Percentiles rank a stretch among this genome's conserved stretches.
Conservation (phyloP, 768 basidiomycete species). For the Russula virescens region DNA sequence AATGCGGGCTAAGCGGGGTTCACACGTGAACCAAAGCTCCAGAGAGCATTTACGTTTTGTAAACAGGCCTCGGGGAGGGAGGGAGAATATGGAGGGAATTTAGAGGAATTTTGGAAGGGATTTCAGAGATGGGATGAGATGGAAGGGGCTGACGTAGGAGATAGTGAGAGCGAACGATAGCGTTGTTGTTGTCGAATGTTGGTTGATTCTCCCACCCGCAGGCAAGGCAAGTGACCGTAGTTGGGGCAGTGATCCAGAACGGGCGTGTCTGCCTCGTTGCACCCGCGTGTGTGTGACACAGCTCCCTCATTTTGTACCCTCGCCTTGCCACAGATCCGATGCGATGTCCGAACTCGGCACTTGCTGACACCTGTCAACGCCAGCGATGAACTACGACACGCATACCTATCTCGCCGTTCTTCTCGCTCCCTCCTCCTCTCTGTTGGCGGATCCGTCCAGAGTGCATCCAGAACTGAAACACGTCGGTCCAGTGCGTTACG, state of each 20-base stretch:
- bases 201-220: background rate
- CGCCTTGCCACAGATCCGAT: background rate
- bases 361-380: constrained; percentile 8
- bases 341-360: background rate
- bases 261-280: constrained; percentile 15
- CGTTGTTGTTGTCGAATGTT: constrained; percentile 10
- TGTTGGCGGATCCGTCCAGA: constrained; percentile 12
- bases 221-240: background rate
- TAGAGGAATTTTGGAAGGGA: background rate
- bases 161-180: background rate
- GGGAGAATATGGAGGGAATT: background rate
- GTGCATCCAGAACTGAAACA: constrained; percentile 18
- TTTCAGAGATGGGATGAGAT: background rate
- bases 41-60: constrained; percentile 13
- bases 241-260: background rate
- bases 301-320: too few species aligned
- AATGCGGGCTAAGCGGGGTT: constrained; percentile 18
- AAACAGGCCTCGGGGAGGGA: background rate
- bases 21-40: constrained; percentile 13
- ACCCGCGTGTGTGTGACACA: constrained; percentile 7
- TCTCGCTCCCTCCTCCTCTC: constrained; percentile 12
- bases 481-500: constrained; percentile 16
- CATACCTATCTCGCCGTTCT: constrained; percentile 20
- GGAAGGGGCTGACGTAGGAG: constrained; percentile 11
- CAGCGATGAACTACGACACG: constrained; percentile 14